A percentile compares a stretch with the other conserved stretches of the same genome.
Conservation (phyloP, 225 moss, liverwort and hornwort species). For the Asterella californica region DNA sequence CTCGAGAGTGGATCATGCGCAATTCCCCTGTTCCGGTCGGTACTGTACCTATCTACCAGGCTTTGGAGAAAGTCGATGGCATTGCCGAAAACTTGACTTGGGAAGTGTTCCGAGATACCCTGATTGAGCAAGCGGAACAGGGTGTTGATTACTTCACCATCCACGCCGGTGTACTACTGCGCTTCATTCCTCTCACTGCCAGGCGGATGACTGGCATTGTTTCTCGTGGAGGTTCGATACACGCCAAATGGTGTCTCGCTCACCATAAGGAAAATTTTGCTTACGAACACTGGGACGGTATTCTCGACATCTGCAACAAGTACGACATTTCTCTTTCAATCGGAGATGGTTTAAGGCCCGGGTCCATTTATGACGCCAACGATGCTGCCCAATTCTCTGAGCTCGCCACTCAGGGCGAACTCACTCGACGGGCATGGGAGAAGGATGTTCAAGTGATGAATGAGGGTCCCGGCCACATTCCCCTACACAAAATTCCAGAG, state of each 20-base stretch:
- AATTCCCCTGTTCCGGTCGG: slow-evolving; percentile 87
- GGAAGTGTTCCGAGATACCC: slow-evolving; percentile 84
- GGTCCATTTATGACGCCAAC: slow-evolving; percentile 88
- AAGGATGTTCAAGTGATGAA: slow-evolving; percentile 98
- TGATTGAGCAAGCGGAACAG: slow-evolving; percentile 93
- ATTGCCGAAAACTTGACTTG: slow-evolving; percentile 83
- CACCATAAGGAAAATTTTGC: slow-evolving; percentile 94
- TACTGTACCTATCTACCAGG: slow-evolving; percentile 94
- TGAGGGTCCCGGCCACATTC: slow-evolving; percentile 93
- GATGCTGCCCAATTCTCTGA: slow-evolving; percentile 93
- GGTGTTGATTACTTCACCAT: slow-evolving; percentile 99
- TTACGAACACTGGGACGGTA: slow-evolving; percentile 89
- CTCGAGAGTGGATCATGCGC: slow-evolving; percentile 91
- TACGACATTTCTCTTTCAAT: slow-evolving; percentile 91
- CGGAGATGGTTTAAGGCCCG: slow-evolving; percentile 84
- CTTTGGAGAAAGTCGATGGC: slow-evolving; percentile 86
- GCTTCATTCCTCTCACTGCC: slow-evolving; percentile 89
- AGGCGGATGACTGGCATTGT: slow-evolving; percentile 90
- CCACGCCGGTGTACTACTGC: slow-evolving; percentile 79
- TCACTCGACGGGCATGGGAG: slow-evolving; percentile 94
- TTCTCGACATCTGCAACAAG: slow-evolving; percentile 84
- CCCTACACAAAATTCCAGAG: slow-evolving; percentile 86
- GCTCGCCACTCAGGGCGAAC: slow-evolving; percentile 89
- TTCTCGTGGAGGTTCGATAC: slow-evolving; percentile 90
- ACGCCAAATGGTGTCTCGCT: slow-evolving; percentile 96